These are phyloP conservation scores for Rhododendron henanense DNA, from an alignment of 148 eudicot species.

Conservation along the genomic window DNA sequence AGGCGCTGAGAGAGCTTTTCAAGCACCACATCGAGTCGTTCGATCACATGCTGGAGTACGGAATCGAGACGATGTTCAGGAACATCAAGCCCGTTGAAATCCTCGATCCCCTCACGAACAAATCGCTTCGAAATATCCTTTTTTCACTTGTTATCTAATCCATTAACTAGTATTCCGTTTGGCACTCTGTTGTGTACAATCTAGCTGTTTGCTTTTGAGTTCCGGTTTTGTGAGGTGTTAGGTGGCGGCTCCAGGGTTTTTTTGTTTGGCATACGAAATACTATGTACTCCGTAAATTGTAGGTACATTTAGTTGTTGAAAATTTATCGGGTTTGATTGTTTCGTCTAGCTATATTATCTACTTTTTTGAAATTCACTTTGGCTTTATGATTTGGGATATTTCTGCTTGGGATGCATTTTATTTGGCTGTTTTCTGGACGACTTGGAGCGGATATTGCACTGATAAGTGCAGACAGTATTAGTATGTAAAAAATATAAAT, in stretches of 20 bases:
- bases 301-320: not conserved
- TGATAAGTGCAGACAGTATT: not conserved
- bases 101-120: constrained; percentile 31
- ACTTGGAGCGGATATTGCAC: not conserved
- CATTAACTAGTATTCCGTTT: not conserved
- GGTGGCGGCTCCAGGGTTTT: not conserved
- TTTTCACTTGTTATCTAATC: constrained; percentile 6
- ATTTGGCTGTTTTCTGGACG: not conserved
- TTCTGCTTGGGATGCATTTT: not conserved
- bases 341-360: not conserved
- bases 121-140: constrained; percentile 84
- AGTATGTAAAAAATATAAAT: not conserved
- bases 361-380: not conserved
- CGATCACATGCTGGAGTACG: constrained; percentile 53
- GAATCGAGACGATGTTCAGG: constrained; percentile 37
- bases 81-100: constrained; percentile 56
- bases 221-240: too few species aligned
- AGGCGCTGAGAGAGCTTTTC: constrained; percentile 55
- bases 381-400: not conserved
- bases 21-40: constrained; percentile 75
- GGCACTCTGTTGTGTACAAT: not conserved
- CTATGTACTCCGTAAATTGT: too few species aligned
- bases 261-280: too few species aligned
- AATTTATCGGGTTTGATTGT: not conserved
- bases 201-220: not conserved